phyloP scores from a whole-genome alignment of 371 early-diverging fungal genomes.

The Amoeboaphelidium protococcarum region DNA sequence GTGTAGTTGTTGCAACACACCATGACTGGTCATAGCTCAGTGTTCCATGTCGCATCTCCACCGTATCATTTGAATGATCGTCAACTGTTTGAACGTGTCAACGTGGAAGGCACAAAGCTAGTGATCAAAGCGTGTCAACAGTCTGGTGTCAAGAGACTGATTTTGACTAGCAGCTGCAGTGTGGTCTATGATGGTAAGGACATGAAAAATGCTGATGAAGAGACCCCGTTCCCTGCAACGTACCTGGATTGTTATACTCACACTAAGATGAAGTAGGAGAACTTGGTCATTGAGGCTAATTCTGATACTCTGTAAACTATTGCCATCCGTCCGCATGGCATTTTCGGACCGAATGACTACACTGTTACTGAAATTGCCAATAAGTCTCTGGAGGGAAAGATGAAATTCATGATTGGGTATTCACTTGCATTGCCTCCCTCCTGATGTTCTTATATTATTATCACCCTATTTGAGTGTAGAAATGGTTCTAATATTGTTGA shows the following conservation, averaged over 20 bases:
- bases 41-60: not conserved
- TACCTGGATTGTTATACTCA: not conserved
- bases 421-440: not conserved
- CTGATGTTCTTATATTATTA: not conserved
- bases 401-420: not conserved
- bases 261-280: not conserved
- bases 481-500: not conserved
- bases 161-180: not conserved
- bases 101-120: not conserved
- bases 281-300: not conserved
- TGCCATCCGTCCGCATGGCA: not conserved
- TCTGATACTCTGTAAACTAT: not conserved
- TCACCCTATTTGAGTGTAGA: too few relatives aligned
- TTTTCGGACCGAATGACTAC: not conserved
- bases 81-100: not conserved
- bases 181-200: not conserved
- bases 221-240: not conserved
- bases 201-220: not conserved
- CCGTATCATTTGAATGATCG: not conserved
- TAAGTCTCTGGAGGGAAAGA: not conserved
- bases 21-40: not conserved
- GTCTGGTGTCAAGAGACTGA: not conserved
- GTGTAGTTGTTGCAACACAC: not conserved
- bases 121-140: not conserved
- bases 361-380: not conserved